A percentile compares a stretch with the other conserved stretches of the same genome.
phyloP scores from a whole-genome alignment of 805 yeast species.

The Schwanniomyces vanrijiae region DNA sequence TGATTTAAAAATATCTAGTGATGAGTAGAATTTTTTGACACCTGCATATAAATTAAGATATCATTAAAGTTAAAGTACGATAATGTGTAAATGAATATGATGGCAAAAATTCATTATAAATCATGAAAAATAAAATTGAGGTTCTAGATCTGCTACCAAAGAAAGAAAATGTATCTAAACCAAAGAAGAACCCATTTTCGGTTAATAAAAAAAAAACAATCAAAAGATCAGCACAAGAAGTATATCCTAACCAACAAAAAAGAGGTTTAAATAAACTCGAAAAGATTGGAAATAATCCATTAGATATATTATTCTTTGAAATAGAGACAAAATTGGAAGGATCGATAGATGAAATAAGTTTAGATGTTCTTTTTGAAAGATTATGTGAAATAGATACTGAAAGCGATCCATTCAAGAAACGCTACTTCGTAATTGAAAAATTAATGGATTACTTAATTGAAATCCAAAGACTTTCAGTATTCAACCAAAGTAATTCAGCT shows the following conservation, averaged over 20 bases:
- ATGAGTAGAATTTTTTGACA: not conserved
- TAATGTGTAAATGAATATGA: not conserved
- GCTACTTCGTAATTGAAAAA: constrained; percentile 22
- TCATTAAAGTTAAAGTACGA: not conserved
- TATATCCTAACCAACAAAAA: constrained; percentile 18
- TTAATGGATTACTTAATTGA: constrained; percentile 35
- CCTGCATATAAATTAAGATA: constrained; percentile 1
- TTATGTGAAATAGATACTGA: constrained; percentile 5
- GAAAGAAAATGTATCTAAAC: not conserved
- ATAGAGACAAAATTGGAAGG: constrained; percentile 26
- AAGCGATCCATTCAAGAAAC: constrained; percentile 1
- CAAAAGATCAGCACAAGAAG: constrained; percentile 28
- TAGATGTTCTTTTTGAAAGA: constrained; percentile 14
- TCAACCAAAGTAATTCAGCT: constrained; percentile 12
- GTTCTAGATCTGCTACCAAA: constrained; percentile 3
- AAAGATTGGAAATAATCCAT: constrained; percentile 26
- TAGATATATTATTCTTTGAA: constrained; percentile 33
- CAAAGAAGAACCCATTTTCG: constrained; percentile 31
- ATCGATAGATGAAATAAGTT: constrained; percentile 19
- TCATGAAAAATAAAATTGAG: constrained; percentile 24
- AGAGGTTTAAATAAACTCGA: constrained; percentile 37
- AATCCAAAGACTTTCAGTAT: constrained; percentile 39
- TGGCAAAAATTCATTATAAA: not conserved
- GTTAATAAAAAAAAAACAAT: constrained; percentile 25
- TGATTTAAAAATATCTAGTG: not conserved